Evolutionary conservation across 352 stramenopile species (phyloP), one percentile per base, ranked within the genome.

Genomic region (Pythium chondricola): DNA sequence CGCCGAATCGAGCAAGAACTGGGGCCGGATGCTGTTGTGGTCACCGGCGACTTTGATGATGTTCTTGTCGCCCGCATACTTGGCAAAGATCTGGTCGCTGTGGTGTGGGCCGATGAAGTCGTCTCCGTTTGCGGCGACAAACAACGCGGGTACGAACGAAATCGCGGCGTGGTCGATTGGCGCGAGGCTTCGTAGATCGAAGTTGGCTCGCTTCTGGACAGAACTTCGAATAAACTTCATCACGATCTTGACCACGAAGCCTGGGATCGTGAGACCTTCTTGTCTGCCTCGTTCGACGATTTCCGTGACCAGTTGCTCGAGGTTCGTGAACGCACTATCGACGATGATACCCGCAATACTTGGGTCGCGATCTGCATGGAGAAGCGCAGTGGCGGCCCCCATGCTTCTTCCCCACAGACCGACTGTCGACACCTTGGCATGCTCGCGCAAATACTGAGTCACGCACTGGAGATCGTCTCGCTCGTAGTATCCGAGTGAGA

Each of bases 21-120:
- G 83, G 8, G 96, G 96, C 6, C 97, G 74, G 21, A 89, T 79
- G 30, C 73, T 97, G 68, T 99, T 99, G 73, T 99, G 97, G 66
- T 99, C 96, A 30, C 96, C 96, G 41, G 97, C 83, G 5, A 99
- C 95, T 43, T 98, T 88, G 10, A 99, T 92, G 3, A 99, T 63
- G 58, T 99, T 98, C 63, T 99, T 99, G 71, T 99, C 95, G 13
- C 96, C 97, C 1, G 88, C 95, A 59, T 99, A 99, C 36, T 82
- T 74, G 14, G 64, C 78, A 65, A 71, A 90, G 11, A 91, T 68
- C 48, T 81, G 67, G 32, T 88, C 74, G 40, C 78, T 93, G 49
- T 97, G 90, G 43, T 96, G 81, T 10, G 84, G 81, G 6, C 56
- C 67, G 31, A 97, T 88, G 64, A 99, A 99, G 36, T 97, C 85